Conservation (phyloP, 2,329 filamentous ascomycete genomes). For the Epichloe bromicola region DNA sequence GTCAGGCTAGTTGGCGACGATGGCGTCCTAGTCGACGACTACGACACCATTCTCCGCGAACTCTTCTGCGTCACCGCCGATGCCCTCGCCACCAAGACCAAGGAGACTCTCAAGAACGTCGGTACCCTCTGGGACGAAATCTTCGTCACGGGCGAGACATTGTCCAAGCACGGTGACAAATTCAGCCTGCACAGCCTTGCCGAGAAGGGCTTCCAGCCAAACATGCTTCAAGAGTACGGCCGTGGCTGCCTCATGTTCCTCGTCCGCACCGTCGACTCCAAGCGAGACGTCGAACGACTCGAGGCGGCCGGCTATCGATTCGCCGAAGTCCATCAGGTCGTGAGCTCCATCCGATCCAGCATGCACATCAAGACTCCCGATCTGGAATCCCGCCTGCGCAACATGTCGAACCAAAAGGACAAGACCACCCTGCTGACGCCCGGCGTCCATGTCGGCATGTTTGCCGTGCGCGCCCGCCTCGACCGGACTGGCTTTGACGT, state of each 20-base stretch:
- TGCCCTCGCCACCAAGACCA: slow-evolving; percentile 56
- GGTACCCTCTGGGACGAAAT: slow-evolving; percentile 69
- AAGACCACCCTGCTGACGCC: slow-evolving; percentile 32
- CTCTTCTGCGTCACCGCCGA: slow-evolving; percentile 70
- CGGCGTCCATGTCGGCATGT: slow-evolving; percentile 45
- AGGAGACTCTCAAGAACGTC: slow-evolving; percentile 46
- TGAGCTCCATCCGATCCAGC: slow-evolving; percentile 52
- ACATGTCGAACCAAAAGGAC: slow-evolving; percentile 48
- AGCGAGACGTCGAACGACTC: slow-evolving; percentile 48
- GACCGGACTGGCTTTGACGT: slow-evolving; percentile 48
- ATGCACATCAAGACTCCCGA: slow-evolving; percentile 58
- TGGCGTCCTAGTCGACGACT: slow-evolving; percentile 49
- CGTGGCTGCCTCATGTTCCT: slow-evolving; percentile 73
- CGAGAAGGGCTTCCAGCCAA: slow-evolving; percentile 25
- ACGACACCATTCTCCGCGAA: slow-evolving; percentile 67
- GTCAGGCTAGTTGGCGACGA: slow-evolving; percentile 39
- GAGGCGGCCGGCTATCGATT: slow-evolving; percentile 69
- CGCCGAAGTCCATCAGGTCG: slow-evolving; percentile 54
- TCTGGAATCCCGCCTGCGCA: slow-evolving; percentile 47
- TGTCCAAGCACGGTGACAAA: slow-evolving; percentile 7
- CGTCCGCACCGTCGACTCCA: slow-evolving; percentile 47
- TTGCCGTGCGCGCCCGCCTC: slow-evolving; percentile 40
- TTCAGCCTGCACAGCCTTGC: slow-evolving; percentile 20
- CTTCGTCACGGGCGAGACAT: slow-evolving; percentile 43
- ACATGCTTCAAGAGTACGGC: slow-evolving; percentile 31